Percentiles rank a stretch among this genome's conserved stretches.
phyloP scores from a whole-genome alignment of 225 moss, liverwort and hornwort species.

The Pseudoscleropodium purum region DNA sequence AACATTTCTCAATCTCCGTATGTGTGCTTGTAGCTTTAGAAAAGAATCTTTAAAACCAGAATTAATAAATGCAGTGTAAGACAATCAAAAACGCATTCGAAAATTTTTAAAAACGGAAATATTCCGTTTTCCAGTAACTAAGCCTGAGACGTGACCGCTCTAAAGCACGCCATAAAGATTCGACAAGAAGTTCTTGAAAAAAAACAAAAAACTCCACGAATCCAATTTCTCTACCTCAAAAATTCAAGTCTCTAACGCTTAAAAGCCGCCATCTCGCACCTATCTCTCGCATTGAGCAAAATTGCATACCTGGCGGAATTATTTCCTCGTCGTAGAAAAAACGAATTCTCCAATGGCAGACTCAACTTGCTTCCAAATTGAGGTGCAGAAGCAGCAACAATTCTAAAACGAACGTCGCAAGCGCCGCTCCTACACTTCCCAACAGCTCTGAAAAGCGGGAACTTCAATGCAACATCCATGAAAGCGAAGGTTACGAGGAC shows the following conservation, averaged over 20 bases:
- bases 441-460: not conserved
- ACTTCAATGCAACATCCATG: slow-evolving; percentile 4
- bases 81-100: not conserved
- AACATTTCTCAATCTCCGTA: not conserved
- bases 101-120: not conserved
- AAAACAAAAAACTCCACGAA: not conserved
- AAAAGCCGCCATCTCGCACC: not conserved
- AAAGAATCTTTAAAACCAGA: not conserved
- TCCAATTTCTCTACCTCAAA: not conserved
- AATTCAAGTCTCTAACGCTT: not conserved
- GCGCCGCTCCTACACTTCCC: not conserved
- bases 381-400: not conserved
- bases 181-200: not conserved
- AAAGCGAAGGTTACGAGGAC: not conserved
- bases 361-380: not conserved
- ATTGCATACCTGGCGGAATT: not conserved
- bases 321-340: not conserved
- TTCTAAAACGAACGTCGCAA: not conserved
- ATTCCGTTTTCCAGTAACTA: not conserved
- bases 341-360: not conserved
- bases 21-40: not conserved
- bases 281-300: not conserved
- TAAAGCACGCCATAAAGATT: not conserved
- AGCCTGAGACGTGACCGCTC: not conserved
- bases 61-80: not conserved